phyloP scores from a whole-genome alignment of 495 filamentous ascomycete genomes.

The Aspergillus affinis region DNA sequence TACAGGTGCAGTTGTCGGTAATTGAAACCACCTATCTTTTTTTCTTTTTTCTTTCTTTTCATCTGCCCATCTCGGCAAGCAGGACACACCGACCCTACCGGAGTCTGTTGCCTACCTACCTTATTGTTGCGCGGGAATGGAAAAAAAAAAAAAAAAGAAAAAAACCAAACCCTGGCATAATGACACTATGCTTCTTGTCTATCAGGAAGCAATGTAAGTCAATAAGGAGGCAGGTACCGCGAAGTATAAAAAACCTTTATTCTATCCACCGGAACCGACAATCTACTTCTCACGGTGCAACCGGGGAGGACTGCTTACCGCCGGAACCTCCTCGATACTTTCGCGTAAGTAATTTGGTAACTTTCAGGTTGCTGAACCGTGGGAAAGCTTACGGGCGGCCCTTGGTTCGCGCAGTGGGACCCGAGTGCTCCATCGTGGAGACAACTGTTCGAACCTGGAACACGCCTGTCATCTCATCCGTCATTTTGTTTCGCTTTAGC shows the following conservation, averaged over 20 bases:
- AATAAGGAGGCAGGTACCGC: not conserved
- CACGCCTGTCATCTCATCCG: constrained; percentile 21
- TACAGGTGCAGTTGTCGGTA: constrained; percentile 7
- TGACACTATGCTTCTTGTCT: not conserved
- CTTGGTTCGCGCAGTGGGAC: constrained; percentile 19
- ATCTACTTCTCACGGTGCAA: no score
- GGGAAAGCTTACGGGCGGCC: constrained; percentile 9
- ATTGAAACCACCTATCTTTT: no score
- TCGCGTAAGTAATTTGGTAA: not conserved
- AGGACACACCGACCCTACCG: not conserved
- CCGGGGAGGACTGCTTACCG: no score
- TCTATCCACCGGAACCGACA: not conserved
- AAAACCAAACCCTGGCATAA: not conserved
- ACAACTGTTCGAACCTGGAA: constrained; percentile 25
- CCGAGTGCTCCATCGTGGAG: constrained; percentile 19
- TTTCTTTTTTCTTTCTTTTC: no score
- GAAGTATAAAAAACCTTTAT: not conserved
- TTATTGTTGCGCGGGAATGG: not conserved
- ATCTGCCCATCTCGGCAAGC: not conserved
- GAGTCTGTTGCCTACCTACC: no score
- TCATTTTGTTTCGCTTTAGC: constrained; percentile 11
- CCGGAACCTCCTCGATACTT: not conserved
- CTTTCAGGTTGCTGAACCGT: constrained; percentile 7
- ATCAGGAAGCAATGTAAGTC: not conserved
- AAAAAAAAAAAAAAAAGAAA: not conserved